Evolutionary conservation across 768 basidiomycete species (phyloP).

Genomic region (Termitomyces sp.): DNA sequence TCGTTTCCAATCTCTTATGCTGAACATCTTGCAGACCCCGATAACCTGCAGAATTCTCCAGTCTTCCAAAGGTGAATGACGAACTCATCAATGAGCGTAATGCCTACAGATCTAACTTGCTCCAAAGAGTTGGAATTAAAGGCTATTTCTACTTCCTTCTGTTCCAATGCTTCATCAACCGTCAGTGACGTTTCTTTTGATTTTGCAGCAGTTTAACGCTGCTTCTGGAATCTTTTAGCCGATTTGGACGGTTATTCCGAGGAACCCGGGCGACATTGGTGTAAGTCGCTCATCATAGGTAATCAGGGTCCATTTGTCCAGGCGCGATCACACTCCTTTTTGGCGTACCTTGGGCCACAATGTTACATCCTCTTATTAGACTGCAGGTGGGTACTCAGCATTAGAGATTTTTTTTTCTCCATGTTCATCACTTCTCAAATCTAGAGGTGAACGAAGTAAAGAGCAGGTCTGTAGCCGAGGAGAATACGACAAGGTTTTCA

Average conservation of each 20-base stretch:
- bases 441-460: constrained; percentile 81
- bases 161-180: constrained; percentile 90
- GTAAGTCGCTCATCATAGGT: constrained; percentile 74
- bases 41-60: constrained; percentile 69
- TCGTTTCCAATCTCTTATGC: neutral
- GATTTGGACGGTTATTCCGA: constrained; percentile 73
- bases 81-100: neutral
- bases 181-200: constrained; percentile 32
- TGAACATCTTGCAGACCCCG: constrained; percentile 55
- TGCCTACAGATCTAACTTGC: neutral
- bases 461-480: constrained; percentile 72
- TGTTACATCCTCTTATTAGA: constrained; percentile 74
- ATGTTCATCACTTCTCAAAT: neutral
- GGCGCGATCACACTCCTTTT: constrained; percentile 77
- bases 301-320: constrained; percentile 73
- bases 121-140: constrained; percentile 67
- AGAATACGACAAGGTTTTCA: constrained; percentile 75
- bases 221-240: constrained; percentile 32
- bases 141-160: constrained; percentile 92
- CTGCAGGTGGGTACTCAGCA: constrained; percentile 56
- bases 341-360: constrained; percentile 78
- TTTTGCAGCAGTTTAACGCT: neutral
- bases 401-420: neutral
- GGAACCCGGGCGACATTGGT: constrained; percentile 55
- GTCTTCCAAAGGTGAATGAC: constrained; percentile 63